Percentiles rank a stretch among this genome's conserved stretches.
These are phyloP conservation scores for Keithomyces neogunnii DNA, from an alignment of 2,329 filamentous ascomycete genomes.

Conservation along the genomic window DNA sequence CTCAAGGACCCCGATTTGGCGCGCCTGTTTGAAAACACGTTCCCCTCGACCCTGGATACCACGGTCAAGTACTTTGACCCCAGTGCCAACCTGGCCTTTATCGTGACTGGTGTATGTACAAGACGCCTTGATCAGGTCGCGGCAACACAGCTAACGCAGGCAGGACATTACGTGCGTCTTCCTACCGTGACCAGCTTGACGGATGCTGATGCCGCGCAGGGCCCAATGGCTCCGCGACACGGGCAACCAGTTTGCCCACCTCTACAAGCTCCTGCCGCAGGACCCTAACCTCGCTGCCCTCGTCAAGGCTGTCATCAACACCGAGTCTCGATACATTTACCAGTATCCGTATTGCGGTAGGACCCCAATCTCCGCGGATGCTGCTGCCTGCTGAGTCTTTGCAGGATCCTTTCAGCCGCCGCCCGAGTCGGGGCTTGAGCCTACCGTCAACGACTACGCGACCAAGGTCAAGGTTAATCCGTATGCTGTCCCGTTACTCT, in stretches of 20 bases:
- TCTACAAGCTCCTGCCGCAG: slow-evolving; percentile 49
- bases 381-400: not conserved
- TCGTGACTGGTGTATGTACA: slow-evolving; percentile 71
- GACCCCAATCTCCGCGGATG: not conserved
- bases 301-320: slow-evolving; percentile 63
- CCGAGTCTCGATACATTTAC: slow-evolving; percentile 60
- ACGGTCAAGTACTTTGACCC: slow-evolving; percentile 69
- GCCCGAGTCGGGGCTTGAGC: slow-evolving; percentile 50
- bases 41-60: slow-evolving; percentile 75
- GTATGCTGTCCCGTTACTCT: slow-evolving; percentile 9
- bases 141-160: not conserved
- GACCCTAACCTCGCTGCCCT: slow-evolving; percentile 55
- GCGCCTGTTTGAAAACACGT: slow-evolving; percentile 75
- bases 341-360: slow-evolving; percentile 62
- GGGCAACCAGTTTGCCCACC: slow-evolving; percentile 63
- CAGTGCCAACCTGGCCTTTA: slow-evolving; percentile 60
- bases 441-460: slow-evolving; percentile 16
- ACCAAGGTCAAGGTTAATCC: slow-evolving; percentile 15
- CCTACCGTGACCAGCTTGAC: not conserved
- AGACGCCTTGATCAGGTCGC: not conserved
- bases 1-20: slow-evolving; percentile 56
- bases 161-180: slow-evolving; percentile 18
- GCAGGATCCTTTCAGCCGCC: slow-evolving; percentile 80
- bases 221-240: slow-evolving; percentile 72
- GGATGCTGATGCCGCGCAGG: slow-evolving; percentile 3